These are phyloP conservation scores for Coemansia sp. DNA, from an alignment of 192 early-diverging fungal species.

Conservation along the genomic window DNA sequence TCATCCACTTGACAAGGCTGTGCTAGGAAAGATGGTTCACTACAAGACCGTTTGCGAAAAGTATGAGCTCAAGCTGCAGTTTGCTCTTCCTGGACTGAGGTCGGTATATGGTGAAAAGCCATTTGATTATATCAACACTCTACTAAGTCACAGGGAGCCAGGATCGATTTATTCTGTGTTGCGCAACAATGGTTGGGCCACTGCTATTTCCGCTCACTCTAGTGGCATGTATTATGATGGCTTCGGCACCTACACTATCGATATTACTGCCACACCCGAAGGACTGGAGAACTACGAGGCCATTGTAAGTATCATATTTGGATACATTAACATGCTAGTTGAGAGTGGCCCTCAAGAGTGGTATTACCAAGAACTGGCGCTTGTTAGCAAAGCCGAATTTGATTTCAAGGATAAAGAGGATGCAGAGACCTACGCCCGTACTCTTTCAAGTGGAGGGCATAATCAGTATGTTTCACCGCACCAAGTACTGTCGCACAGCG, in stretches of 20 bases:
- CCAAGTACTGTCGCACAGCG: constrained; percentile 62
- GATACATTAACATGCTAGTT: constrained; percentile 15
- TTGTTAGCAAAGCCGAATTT: constrained; percentile 35
- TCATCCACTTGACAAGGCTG: constrained; percentile 63
- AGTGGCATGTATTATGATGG: background rate
- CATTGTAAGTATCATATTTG: constrained; percentile 26
- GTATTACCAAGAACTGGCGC: constrained; percentile 43
- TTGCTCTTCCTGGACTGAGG: constrained; percentile 76
- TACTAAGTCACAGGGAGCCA: constrained; percentile 77
- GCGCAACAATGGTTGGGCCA: constrained; percentile 82
- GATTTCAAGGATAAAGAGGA: constrained; percentile 64
- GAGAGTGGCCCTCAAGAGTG: constrained; percentile 15
- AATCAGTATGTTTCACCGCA: constrained; percentile 59
- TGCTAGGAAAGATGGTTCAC: constrained; percentile 66
- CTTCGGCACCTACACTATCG: constrained; percentile 15
- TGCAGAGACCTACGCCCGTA: constrained; percentile 38
- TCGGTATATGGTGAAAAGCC: constrained; percentile 55
- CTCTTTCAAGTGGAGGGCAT: constrained; percentile 36
- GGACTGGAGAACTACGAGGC: constrained; percentile 20
- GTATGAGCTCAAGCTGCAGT: constrained; percentile 65
- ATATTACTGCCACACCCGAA: constrained; percentile 10
- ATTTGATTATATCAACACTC: constrained; percentile 64
- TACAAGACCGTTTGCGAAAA: constrained; percentile 75
- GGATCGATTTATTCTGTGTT: constrained; percentile 81
- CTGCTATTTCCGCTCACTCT: constrained; percentile 58